Evolutionary conservation across 2,329 filamentous ascomycete genomes (phyloP).

Genomic region (Parastagonospora avenae): DNA sequence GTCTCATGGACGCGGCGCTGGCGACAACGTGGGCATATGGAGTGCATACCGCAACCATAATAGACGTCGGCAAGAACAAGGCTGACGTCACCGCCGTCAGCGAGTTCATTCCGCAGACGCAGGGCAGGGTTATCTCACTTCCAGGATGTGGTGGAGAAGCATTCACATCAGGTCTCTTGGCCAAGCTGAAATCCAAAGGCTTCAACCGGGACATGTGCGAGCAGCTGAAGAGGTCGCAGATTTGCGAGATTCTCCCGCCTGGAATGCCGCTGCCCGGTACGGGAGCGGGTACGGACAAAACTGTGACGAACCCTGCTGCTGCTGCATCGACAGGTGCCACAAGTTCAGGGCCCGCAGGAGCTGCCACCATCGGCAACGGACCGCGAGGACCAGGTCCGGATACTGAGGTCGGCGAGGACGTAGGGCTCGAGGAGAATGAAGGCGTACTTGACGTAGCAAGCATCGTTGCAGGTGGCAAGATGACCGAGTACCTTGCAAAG

Average conservation of each 20-base stretch:
- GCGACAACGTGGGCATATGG: constrained; percentile 84
- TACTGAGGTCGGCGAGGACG: constrained; percentile 60
- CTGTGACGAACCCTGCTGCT: constrained; percentile 57
- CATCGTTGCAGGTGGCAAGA: constrained; percentile 81
- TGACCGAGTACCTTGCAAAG: constrained; percentile 80
- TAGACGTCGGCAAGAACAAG: constrained; percentile 92
- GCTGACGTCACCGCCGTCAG: constrained; percentile 90
- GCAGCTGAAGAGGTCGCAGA: constrained; percentile 66
- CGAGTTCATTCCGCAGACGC: constrained; percentile 77
- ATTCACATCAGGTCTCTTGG: constrained; percentile 75
- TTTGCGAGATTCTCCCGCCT: constrained; percentile 64
- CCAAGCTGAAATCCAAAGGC: constrained; percentile 65
- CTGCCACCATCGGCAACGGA: constrained; percentile 50
- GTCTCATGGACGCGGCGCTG: constrained; percentile 84
- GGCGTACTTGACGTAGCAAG: constrained; percentile 83
- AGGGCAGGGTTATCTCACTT: constrained; percentile 65
- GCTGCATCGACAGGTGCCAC: constrained; percentile 61
- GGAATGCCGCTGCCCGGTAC: constrained; percentile 60
- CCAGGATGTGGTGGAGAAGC: constrained; percentile 81
- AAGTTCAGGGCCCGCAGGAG: constrained; percentile 52
- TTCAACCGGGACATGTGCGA: constrained; percentile 68
- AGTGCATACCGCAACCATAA: constrained; percentile 77
- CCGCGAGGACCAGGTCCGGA: constrained; percentile 61
- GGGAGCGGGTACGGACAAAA: constrained; percentile 48
- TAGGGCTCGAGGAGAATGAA: constrained; percentile 63